phyloP scores from a whole-genome alignment of 805 yeast species.

The Candida chilensis region DNA sequence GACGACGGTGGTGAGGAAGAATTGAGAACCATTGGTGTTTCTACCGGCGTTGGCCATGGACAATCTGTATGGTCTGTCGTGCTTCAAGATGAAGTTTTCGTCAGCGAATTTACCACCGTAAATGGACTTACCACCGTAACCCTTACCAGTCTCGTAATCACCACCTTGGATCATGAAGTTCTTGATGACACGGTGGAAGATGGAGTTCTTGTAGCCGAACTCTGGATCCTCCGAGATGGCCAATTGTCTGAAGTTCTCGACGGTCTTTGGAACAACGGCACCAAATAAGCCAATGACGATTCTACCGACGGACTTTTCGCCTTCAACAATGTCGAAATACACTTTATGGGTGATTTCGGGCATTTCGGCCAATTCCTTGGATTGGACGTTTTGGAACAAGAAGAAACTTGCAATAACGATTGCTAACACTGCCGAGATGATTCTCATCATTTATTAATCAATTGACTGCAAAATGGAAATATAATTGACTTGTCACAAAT shows the following conservation, averaged over 20 bases:
- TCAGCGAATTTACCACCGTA: slow-evolving; percentile 61
- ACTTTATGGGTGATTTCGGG: slow-evolving; percentile 71
- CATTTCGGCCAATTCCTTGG: slow-evolving; percentile 15
- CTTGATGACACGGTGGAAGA: slow-evolving; percentile 68
- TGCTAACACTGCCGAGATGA: slow-evolving; percentile 5
- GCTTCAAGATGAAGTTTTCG: slow-evolving; percentile 61
- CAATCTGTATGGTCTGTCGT: slow-evolving; percentile 58
- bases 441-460: slow-evolving; percentile 8
- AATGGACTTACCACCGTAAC: slow-evolving; percentile 70
- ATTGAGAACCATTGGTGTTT: slow-evolving; percentile 87
- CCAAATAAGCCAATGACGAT: slow-evolving; percentile 85
- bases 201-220: slow-evolving; percentile 51
- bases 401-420: slow-evolving; percentile 6
- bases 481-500: too few species aligned
- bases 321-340: slow-evolving; percentile 79
- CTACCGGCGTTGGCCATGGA: slow-evolving; percentile 79
- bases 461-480: too few species aligned
- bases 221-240: slow-evolving; percentile 66
- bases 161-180: slow-evolving; percentile 78
- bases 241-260: slow-evolving; percentile 77
- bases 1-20: slow-evolving; percentile 86
- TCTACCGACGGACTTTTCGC: slow-evolving; percentile 69
- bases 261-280: slow-evolving; percentile 79
- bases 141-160: slow-evolving; percentile 62
- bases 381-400: slow-evolving; percentile 3